These are phyloP conservation scores for Pichia thaimueangensis DNA, from an alignment of 805 yeast species.

Conservation along the genomic window DNA sequence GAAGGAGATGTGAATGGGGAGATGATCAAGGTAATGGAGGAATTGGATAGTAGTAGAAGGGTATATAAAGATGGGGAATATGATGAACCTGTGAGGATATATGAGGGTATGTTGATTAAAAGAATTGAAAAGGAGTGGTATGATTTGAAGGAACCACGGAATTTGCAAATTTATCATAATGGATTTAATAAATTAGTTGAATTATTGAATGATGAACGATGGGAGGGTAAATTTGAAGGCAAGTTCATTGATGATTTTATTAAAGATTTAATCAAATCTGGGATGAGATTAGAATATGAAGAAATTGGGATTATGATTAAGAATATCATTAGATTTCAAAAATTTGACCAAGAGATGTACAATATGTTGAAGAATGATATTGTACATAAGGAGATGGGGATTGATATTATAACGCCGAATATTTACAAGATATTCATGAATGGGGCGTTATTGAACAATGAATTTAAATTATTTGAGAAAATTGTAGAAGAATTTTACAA, in stretches of 20 bases:
- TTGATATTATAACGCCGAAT: constrained; percentile 11
- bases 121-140: constrained; percentile 8
- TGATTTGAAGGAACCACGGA: constrained; percentile 5
- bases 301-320: constrained; percentile 3
- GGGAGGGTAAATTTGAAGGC: not conserved
- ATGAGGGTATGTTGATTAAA: not conserved
- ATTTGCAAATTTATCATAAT: constrained; percentile 4
- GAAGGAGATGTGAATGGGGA: not conserved
- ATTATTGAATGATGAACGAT: not conserved
- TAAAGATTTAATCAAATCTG: constrained; percentile 2
- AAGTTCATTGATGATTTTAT: constrained; percentile 7
- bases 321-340: constrained; percentile 1
- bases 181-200: not conserved
- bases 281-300: constrained; percentile 1
- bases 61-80: not conserved
- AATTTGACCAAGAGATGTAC: constrained; percentile 1
- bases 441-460: constrained; percentile 14
- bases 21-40: not conserved
- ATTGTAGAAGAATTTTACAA: constrained; percentile 15
- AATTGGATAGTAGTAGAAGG: not conserved
- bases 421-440: constrained; percentile 17
- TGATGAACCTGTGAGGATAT: not conserved
- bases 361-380: not conserved
- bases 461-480: constrained; percentile 14
- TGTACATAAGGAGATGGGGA: not conserved